Evolutionary conservation across 2,329 filamentous ascomycete genomes (phyloP), one percentile per base, ranked within the genome.

Genomic region (Didymella sp.): DNA sequence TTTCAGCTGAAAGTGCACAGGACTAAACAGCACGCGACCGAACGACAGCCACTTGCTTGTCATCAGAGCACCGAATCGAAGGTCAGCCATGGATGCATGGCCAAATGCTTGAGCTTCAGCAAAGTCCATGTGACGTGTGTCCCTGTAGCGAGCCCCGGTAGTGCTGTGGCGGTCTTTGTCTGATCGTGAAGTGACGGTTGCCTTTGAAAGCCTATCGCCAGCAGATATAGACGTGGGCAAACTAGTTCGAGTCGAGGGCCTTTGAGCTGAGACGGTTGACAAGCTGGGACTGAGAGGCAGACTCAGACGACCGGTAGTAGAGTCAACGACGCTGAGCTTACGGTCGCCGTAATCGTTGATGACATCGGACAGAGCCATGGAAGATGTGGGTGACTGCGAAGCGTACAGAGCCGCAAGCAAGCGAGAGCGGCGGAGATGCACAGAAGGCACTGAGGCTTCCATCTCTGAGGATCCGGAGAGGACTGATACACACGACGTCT

Each of bases 41-140:
- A 94, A 94, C 0, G 89, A 91, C 22, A 95, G 84, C 91, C 90
- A 95, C 71, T 93, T 93, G 81, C 89, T 92, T 22, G 92, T 91
- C 58, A 91, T 92, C 80, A 95, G 87, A 2, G 90, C 92, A 4
- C 89, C 90, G 15, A 92, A 87, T 2, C 91, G 84, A 21, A 95
- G 82, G 68, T 92, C 92, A 59, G 92, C 89, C 71, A 89, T 88
- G 0, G 87, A 76, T 4, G 73, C 69, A 15, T 77, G 61, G 1
- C 75, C 76, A 41, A 74, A 71, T 2, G 70, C 67, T 56, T 79
- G 70, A 6, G 63, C 69, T 54, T 78, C 75, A 2, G 76, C 73
- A 48, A 73, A 68, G 30, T 77, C 74, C 56, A 77, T 85, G 19
- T 89, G 76, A 1, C 87, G 86, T 2, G 87, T 87, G 57, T 83